Evolutionary conservation across 345 rosid genomes (phyloP).

Genomic region (Corchorus capsularis): DNA sequence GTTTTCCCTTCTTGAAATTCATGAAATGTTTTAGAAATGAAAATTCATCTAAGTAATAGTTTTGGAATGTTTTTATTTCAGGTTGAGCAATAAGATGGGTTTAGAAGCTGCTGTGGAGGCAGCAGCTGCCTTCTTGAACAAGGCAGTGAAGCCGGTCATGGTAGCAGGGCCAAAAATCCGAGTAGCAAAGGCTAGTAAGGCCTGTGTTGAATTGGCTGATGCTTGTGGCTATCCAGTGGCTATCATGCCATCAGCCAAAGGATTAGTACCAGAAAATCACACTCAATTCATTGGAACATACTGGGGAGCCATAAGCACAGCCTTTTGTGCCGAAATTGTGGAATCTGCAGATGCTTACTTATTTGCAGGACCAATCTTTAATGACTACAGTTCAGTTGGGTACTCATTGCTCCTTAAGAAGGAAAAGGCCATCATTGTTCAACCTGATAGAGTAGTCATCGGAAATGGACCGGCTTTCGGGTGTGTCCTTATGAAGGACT

Average conservation of each 20-base stretch:
- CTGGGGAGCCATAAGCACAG: constrained; percentile 58
- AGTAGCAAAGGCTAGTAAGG: constrained; percentile 45
- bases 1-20: background rate
- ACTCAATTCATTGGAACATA: constrained; percentile 61
- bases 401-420: constrained; percentile 54
- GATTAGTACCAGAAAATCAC: constrained; percentile 56
- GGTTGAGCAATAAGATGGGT: constrained; percentile 50
- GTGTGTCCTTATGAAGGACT: constrained; percentile 56
- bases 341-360: constrained; percentile 65
- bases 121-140: constrained; percentile 49
- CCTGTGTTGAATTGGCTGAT: constrained; percentile 49
- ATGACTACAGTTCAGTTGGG: constrained; percentile 55
- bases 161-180: constrained; percentile 57
- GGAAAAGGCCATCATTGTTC: constrained; percentile 52
- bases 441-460: constrained; percentile 57
- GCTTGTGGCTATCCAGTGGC: constrained; percentile 53
- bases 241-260: constrained; percentile 64
- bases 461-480: constrained; percentile 54
- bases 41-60: background rate
- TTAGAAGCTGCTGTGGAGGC: constrained; percentile 61
- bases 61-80: constrained; percentile 7
- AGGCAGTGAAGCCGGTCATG: constrained; percentile 64
- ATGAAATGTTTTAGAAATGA: background rate
- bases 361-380: constrained; percentile 59
- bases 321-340: constrained; percentile 57